Evolutionary conservation across 2,329 filamentous ascomycete genomes (phyloP).

Genomic region (Clarireedia hainanense): DNA sequence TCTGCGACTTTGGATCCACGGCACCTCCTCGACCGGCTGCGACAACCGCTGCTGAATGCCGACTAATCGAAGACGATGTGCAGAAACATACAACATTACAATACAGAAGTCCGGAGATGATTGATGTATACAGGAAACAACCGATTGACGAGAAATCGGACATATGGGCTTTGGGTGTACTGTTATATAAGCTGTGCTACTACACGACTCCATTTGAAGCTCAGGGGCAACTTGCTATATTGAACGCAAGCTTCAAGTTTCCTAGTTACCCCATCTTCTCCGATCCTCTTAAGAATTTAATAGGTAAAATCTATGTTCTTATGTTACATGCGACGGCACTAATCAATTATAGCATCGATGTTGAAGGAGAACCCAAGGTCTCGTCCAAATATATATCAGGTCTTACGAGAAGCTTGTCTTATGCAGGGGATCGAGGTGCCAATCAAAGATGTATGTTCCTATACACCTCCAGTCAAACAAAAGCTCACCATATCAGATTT

Average conservation of each 20-base stretch:
- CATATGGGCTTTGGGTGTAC: conserved; percentile 88
- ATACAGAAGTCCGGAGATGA: conserved; percentile 97
- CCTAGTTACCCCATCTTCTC: conserved; percentile 85
- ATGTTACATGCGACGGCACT: conserved; percentile 5
- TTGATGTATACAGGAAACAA: conserved; percentile 93
- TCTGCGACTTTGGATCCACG: conserved; percentile 95
- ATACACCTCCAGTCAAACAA: background rate
- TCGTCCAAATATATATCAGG: conserved; percentile 90
- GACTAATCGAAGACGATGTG: conserved; percentile 91
- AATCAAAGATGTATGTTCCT: conserved; percentile 72
- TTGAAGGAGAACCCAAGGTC: conserved; percentile 67
- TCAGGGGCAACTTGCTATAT: conserved; percentile 90
- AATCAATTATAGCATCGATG: conserved; percentile 62
- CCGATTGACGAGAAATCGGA: conserved; percentile 98
- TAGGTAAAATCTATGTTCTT: conserved; percentile 51
- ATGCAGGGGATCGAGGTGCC: conserved; percentile 86
- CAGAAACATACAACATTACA: conserved; percentile 96
- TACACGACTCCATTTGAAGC: conserved; percentile 99
- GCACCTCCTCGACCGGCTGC: conserved; percentile 78
- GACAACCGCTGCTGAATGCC: conserved; percentile 78
- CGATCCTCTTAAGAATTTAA: conserved; percentile 79
- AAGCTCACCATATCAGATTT: conserved; percentile 49
- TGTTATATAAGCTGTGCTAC: conserved; percentile 97
- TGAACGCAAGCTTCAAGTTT: conserved; percentile 92
- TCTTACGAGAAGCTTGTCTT: conserved; percentile 74